Percentiles rank a stretch among this genome's conserved stretches.
Evolutionary conservation across 768 basidiomycete genomes (phyloP).

Genomic region (Termitomyces heimii): DNA sequence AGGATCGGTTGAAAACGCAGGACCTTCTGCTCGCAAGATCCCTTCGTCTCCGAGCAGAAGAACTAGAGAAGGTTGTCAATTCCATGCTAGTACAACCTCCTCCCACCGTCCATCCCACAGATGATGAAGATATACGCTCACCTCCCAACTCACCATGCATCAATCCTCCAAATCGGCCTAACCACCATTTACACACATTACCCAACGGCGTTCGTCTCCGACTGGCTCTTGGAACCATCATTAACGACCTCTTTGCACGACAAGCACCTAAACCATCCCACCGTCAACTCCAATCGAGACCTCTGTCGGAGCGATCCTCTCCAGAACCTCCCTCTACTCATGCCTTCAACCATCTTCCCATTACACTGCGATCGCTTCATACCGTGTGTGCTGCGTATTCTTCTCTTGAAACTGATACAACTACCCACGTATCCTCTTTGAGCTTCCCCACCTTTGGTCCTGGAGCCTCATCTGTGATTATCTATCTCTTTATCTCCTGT

Average conservation of each 20-base stretch:
- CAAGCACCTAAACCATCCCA: slow-evolving; percentile 52
- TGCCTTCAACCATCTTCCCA: slow-evolving; percentile 14
- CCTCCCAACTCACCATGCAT: slow-evolving; percentile 47
- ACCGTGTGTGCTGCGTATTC: slow-evolving; percentile 13
- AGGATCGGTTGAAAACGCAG: slow-evolving; percentile 48
- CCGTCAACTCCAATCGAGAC: slow-evolving; percentile 24
- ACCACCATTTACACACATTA: slow-evolving; percentile 48
- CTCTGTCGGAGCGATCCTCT: slow-evolving; percentile 18
- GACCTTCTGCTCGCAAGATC: slow-evolving; percentile 57
- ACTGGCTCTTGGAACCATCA: slow-evolving; percentile 66
- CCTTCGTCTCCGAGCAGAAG: slow-evolving; percentile 70
- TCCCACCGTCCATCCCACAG: slow-evolving; percentile 53
- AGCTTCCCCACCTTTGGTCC: slow-evolving; percentile 3
- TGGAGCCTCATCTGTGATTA: slow-evolving; percentile 9
- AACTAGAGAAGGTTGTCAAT: slow-evolving; percentile 76
- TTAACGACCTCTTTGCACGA: slow-evolving; percentile 79
- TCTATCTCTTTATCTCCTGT: neutral
- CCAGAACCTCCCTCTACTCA: slow-evolving; percentile 18
- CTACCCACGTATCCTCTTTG: slow-evolving; percentile 19
- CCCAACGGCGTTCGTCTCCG: slow-evolving; percentile 81
- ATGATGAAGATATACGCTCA: slow-evolving; percentile 47
- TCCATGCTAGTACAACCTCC: slow-evolving; percentile 81
- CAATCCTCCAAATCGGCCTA: slow-evolving; percentile 23
- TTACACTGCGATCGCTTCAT: slow-evolving; percentile 18
- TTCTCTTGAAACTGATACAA: neutral